These are phyloP conservation scores for Phytophthora idaei DNA, from an alignment of 352 stramenopile species.

Conservation along the genomic window DNA sequence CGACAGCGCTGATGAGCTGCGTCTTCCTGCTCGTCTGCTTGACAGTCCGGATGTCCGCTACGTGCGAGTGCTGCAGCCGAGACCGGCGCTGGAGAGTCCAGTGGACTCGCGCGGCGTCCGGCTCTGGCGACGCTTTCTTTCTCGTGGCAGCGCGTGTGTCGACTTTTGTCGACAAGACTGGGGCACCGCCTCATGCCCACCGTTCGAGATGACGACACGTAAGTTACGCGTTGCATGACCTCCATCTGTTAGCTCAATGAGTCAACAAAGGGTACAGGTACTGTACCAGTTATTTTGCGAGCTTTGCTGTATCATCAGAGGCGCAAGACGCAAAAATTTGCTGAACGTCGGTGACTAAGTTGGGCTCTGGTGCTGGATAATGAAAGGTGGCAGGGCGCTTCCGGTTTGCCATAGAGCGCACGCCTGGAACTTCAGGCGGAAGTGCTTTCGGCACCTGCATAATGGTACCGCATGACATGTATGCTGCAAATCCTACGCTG, in stretches of 20 bases:
- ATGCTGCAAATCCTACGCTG: slow-evolving; percentile 1
- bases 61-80: slow-evolving; percentile 11
- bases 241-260: slow-evolving; percentile 23
- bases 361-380: neutral
- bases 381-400: neutral
- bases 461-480: slow-evolving; percentile 2
- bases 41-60: slow-evolving; percentile 27
- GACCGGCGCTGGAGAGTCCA: neutral
- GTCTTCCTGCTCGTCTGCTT: slow-evolving; percentile 12
- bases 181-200: slow-evolving; percentile 9
- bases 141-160: slow-evolving; percentile 14
- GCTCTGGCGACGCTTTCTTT: slow-evolving; percentile 19
- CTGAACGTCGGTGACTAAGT: neutral
- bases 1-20: slow-evolving; percentile 1
- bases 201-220: slow-evolving; percentile 11
- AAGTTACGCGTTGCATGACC: slow-evolving; percentile 8
- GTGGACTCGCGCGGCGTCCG: neutral
- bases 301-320: neutral
- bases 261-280: slow-evolving; percentile 16
- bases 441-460: neutral
- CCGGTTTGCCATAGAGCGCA: neutral
- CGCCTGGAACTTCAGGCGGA: neutral
- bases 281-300: neutral
- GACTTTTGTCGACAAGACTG: slow-evolving; percentile 11
- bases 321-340: neutral